Evolutionary conservation across 2,329 filamentous ascomycete genomes (phyloP).

Genomic region (Aspergillus sp.): DNA sequence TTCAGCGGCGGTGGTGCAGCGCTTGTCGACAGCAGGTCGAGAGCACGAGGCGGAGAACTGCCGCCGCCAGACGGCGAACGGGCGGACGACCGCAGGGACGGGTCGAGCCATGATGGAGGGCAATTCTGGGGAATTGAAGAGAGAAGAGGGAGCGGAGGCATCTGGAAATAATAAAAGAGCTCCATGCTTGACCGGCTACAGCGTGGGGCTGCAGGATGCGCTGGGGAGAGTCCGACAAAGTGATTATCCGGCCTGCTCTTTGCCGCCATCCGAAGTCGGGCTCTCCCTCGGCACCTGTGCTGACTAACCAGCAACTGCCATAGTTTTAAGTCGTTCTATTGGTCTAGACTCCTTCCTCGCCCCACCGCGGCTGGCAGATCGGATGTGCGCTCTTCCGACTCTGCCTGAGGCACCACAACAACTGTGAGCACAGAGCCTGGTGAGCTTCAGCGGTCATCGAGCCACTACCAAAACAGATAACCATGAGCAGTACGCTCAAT

Average conservation of each 20-base stretch:
- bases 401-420: too few relatives aligned
- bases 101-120: conserved; percentile 29
- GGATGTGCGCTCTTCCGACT: too few relatives aligned
- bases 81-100: conserved; percentile 32
- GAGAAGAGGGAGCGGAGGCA: conserved; percentile 12
- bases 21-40: conserved; percentile 70
- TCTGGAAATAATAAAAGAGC: conserved; percentile 15
- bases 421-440: too few relatives aligned
- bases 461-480: too few relatives aligned
- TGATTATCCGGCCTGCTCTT: conserved; percentile 24
- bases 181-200: conserved; percentile 22
- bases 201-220: conserved; percentile 1
- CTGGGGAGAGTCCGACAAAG: conserved; percentile 27
- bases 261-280: conserved; percentile 20
- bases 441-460: too few relatives aligned
- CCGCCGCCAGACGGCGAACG: conserved; percentile 41
- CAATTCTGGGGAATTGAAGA: conserved; percentile 12
- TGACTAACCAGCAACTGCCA: neutral
- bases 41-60: conserved; percentile 66
- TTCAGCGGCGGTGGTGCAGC: conserved; percentile 67
- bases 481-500: too few relatives aligned
- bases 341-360: too few relatives aligned
- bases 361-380: too few relatives aligned
- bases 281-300: neutral
- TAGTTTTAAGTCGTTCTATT: neutral